Evolutionary conservation across 78 protist species (phyloP), one percentile per base, ranked within the genome.

Genomic region (Dictyostelium discoideum): DNA sequence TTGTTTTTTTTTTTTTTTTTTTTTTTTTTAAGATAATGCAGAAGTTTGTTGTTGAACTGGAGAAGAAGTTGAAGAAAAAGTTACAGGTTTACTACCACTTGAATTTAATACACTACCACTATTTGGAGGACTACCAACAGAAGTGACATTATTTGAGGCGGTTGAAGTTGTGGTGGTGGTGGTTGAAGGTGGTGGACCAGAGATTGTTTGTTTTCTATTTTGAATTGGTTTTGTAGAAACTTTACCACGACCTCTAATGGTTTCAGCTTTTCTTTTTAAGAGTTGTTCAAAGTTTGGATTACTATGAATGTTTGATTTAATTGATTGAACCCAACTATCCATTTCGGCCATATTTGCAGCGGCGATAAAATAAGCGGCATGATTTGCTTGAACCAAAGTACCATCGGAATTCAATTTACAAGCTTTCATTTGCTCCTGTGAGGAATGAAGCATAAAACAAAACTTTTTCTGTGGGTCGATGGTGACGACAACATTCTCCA

Each of bases 331-430:
- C 97, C 97, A 96, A 39, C 85, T 42, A 11, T 87, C 94, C 96
- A 90, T 84, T 11, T 92, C 97, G 0, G 88, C 87, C 54, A 72
- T 16, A 40, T 82, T 96, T 29, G 88, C 95, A 37, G 97, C 97
- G 22, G 84, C 24, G 78, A 96, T 85, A 83, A 92, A 92, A 85
- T 90, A 96, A 26, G 78, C 87, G 77, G 87, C 95, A 65, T 96
- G 97, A 40, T 95, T 82, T 69, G 95, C 97, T 60, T 87, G 92
- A 14, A 95, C 97, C 22, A 95, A 77, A 20, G 93, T 87, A 57
- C 94, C 97, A 46, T 85, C 97, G 4, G 92, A 85, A 48, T 87
- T 89, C 18, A 95, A 60, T 65, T 95, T 95, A 44, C 97, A 95
- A 8, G 97, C 92, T 60, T 95, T 95, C 87, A 95, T 87, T 67